Evolutionary conservation across 352 stramenopile genomes (phyloP).

Genomic region (Albugo laibachii): DNA sequence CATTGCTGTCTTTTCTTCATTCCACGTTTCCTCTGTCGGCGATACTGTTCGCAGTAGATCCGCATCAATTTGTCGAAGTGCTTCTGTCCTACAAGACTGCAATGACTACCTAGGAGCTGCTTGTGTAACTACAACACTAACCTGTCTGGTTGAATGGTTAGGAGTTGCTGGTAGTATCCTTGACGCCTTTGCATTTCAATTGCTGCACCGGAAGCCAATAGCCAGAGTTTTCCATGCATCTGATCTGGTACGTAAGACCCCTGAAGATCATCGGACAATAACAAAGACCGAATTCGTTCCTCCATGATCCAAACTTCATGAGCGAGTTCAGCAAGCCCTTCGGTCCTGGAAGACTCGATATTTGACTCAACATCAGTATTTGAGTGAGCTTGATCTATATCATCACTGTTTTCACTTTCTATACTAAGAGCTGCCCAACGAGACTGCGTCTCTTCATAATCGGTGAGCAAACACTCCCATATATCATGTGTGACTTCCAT

Average conservation of each 20-base stretch:
- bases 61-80: constrained; percentile 66
- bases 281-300: constrained; percentile 49
- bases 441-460: not conserved
- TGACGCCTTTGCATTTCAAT: constrained; percentile 38
- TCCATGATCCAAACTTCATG: constrained; percentile 66
- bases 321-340: constrained; percentile 32
- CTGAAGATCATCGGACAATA: constrained; percentile 36
- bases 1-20: constrained; percentile 36
- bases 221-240: constrained; percentile 62
- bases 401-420: not conserved
- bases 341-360: no score
- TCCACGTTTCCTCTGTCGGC: constrained; percentile 47
- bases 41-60: constrained; percentile 59
- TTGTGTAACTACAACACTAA: constrained; percentile 1
- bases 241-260: constrained; percentile 32
- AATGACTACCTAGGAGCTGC: not conserved
- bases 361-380: no score
- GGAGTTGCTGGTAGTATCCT: constrained; percentile 29
- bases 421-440: not conserved
- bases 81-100: constrained; percentile 19
- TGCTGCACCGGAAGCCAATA: constrained; percentile 48
- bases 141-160: constrained; percentile 26
- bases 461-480: no score
- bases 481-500: no score
- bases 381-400: not conserved